phyloP scores from a whole-genome alignment of 2,329 filamentous ascomycete species.

The Peltaster fructicola region DNA sequence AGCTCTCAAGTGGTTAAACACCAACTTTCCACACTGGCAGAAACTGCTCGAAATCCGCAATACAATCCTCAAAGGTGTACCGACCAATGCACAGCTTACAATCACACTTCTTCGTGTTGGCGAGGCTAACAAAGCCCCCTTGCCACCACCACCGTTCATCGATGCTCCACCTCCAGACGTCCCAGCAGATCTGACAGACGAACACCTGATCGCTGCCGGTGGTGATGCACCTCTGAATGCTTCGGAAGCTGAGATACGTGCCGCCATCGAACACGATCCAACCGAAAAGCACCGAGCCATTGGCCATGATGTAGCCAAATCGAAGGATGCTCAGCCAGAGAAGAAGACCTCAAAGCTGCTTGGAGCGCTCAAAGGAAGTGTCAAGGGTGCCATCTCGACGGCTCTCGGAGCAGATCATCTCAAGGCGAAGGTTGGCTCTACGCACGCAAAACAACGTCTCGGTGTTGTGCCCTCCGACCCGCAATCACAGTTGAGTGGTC shows the following conservation, averaged over 20 bases:
- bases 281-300: slow-evolving; percentile 30
- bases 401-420: slow-evolving; percentile 53
- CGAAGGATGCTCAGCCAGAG: slow-evolving; percentile 30
- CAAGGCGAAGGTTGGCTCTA: slow-evolving; percentile 44
- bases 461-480: slow-evolving; percentile 43
- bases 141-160: slow-evolving; percentile 42
- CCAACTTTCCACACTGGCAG: slow-evolving; percentile 51
- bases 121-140: slow-evolving; percentile 61
- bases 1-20: slow-evolving; percentile 41
- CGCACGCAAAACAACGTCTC: slow-evolving; percentile 50
- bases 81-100: slow-evolving; percentile 71
- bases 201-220: slow-evolving; percentile 34
- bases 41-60: slow-evolving; percentile 58
- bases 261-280: slow-evolving; percentile 35
- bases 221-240: slow-evolving; percentile 42
- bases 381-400: slow-evolving; percentile 56
- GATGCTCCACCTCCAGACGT: slow-evolving; percentile 29
- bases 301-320: slow-evolving; percentile 35
- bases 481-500: slow-evolving; percentile 34
- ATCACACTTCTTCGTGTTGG: slow-evolving; percentile 67
- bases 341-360: slow-evolving; percentile 36
- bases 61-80: slow-evolving; percentile 61
- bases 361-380: slow-evolving; percentile 48
- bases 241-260: slow-evolving; percentile 45
- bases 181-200: slow-evolving; percentile 31